A percentile compares a stretch with the other conserved stretches of the same genome.
These are phyloP conservation scores for Auricularia heimuer DNA, from an alignment of 768 basidiomycete species.

Conservation along the genomic window DNA sequence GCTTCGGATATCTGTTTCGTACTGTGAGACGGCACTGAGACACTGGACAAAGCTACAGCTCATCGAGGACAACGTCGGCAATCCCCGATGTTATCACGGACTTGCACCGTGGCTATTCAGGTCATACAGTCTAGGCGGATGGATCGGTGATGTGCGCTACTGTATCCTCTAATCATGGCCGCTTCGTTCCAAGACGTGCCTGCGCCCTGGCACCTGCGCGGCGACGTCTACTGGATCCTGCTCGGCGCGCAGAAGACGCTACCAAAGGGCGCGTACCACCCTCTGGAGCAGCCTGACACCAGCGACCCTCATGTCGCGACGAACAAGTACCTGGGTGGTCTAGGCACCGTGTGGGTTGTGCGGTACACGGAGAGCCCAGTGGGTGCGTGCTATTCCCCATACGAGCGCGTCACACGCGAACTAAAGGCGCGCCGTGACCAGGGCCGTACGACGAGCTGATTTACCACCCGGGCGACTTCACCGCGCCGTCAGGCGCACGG, in stretches of 20 bases:
- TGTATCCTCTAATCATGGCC: too few relatives aligned
- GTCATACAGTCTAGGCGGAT: too few relatives aligned
- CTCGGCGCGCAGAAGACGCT: not conserved
- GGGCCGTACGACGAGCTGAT: conserved; percentile 12
- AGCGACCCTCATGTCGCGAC: not conserved
- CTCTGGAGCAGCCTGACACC: not conserved
- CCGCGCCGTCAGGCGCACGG: conserved; percentile 4
- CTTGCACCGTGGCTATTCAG: too few relatives aligned
- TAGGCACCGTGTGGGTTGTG: not conserved
- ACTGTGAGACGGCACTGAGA: too few relatives aligned
- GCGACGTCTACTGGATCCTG: not conserved
- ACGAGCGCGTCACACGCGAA: not conserved
- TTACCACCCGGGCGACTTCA: conserved; percentile 9
- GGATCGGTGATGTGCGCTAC: too few relatives aligned
- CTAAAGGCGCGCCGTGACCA: not conserved
- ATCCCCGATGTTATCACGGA: too few relatives aligned
- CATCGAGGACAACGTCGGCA: too few relatives aligned
- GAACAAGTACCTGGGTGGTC: not conserved
- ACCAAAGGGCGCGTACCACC: not conserved
- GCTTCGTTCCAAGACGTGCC: not conserved
- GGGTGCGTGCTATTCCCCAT: not conserved
- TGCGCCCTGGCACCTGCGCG: not conserved
- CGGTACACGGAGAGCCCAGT: not conserved
- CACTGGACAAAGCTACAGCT: too few relatives aligned
- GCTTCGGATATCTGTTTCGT: too few relatives aligned